Evolutionary conservation across 345 rosid species (phyloP).

Genomic region (Leavenworthia alabamica): DNA sequence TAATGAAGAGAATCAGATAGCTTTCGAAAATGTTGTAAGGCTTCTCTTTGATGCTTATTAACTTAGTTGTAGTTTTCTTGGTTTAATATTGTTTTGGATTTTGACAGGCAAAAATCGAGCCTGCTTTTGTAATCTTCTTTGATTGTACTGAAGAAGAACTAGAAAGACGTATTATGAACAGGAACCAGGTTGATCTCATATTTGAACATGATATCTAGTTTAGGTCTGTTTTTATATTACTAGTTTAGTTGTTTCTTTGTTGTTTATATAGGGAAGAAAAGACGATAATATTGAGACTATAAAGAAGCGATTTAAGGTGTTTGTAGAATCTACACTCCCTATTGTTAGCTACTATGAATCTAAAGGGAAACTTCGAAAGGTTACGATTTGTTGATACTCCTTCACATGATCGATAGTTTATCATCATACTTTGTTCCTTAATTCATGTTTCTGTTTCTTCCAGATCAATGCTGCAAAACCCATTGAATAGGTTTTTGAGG

Average conservation of each 20-base stretch:
- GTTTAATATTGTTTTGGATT: slow-evolving; percentile 1
- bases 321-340: slow-evolving; percentile 54
- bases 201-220: not conserved
- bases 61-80: too few species aligned
- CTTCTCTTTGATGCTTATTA: too few species aligned
- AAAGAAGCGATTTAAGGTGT: slow-evolving; percentile 57
- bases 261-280: slow-evolving; percentile 55
- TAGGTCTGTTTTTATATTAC: not conserved
- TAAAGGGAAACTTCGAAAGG: slow-evolving; percentile 61
- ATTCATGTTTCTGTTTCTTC: slow-evolving; percentile 3
- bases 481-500: slow-evolving; percentile 54
- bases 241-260: not conserved
- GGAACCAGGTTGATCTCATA: slow-evolving; percentile 53
- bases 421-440: not conserved
- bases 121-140: slow-evolving; percentile 53
- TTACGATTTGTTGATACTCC: slow-evolving; percentile 22
- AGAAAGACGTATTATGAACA: slow-evolving; percentile 52
- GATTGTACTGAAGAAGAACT: slow-evolving; percentile 60
- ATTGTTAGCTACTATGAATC: slow-evolving; percentile 43
- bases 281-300: slow-evolving; percentile 68
- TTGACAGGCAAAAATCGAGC: slow-evolving; percentile 58
- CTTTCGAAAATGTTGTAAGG: slow-evolving; percentile 64
- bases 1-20: slow-evolving; percentile 68
- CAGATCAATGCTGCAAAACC: slow-evolving; percentile 73
- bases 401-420: not conserved